Conservation (phyloP, 2,329 filamentous ascomycete species). For the Leptosphaerulina australis region DNA sequence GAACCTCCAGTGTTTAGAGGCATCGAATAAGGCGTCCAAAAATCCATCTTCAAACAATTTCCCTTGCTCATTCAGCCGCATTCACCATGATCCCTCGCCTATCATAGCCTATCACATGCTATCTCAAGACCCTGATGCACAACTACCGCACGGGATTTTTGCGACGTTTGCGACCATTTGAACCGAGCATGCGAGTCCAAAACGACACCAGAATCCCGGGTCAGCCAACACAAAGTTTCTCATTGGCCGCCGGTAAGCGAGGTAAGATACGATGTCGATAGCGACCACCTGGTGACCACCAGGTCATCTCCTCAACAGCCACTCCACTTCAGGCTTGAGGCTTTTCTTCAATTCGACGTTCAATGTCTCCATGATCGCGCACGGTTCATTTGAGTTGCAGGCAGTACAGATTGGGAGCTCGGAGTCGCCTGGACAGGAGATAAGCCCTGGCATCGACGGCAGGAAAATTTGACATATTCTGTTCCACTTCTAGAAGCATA, state of each 20-base stretch:
- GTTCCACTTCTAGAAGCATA: conserved; percentile 27
- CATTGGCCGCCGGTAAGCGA: conserved; percentile 21
- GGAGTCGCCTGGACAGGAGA: conserved; percentile 1
- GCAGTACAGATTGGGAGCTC: not conserved
- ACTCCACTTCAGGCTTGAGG: conserved; percentile 10
- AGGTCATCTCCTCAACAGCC: too few relatives aligned
- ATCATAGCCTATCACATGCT: conserved; percentile 16
- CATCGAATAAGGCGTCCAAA: conserved; percentile 3
- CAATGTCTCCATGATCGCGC: not conserved
- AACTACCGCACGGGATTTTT: conserved; percentile 14
- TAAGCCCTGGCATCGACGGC: conserved; percentile 10
- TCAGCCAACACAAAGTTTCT: conserved; percentile 20
- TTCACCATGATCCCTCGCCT: conserved; percentile 9
- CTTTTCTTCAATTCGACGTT: conserved; percentile 14
- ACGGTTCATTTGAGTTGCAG: conserved; percentile 4
- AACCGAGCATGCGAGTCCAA: conserved; percentile 7
- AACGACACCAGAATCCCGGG: not conserved
- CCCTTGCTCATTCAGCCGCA: not conserved
- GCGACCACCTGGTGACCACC: conserved; percentile 13
- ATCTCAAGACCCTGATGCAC: conserved; percentile 10
- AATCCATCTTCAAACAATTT: conserved; percentile 7
- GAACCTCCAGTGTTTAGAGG: not conserved
- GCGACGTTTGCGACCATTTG: conserved; percentile 10
- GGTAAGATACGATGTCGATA: not conserved
- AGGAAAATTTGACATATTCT: conserved; percentile 17